These are phyloP conservation scores for Vitis hybrid DNA, from an alignment of 177 flowering plant genomes.

Conservation along the genomic window DNA sequence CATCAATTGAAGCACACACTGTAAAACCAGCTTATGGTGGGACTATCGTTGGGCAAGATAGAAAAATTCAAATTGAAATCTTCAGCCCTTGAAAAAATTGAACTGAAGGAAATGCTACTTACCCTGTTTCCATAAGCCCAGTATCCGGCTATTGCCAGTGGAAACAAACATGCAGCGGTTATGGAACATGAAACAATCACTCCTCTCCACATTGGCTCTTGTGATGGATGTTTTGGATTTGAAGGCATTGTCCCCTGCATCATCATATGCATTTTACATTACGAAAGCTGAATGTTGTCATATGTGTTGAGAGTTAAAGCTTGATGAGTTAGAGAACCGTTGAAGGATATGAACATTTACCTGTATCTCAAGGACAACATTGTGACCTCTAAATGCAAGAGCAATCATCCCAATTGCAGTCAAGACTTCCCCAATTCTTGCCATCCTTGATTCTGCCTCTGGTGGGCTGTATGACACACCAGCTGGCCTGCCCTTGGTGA, in stretches of 20 bases:
- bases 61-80: not conserved
- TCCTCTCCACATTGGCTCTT: constrained; percentile 33
- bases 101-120: not conserved
- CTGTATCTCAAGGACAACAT: constrained; percentile 61
- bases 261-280: not conserved
- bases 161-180: constrained; percentile 26
- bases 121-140: constrained; percentile 41
- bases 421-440: constrained; percentile 16
- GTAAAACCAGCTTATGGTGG: no score
- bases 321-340: no score
- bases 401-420: constrained; percentile 51
- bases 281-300: no score
- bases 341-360: constrained; percentile 14
- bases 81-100: not conserved
- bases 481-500: constrained; percentile 25
- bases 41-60: no score
- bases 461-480: constrained; percentile 26
- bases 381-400: constrained; percentile 65
- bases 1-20: not conserved
- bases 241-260: constrained; percentile 38
- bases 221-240: constrained; percentile 12
- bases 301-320: no score
- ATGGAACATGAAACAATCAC: constrained; percentile 20
- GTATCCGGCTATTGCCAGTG: constrained; percentile 31
- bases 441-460: not conserved